These are phyloP conservation scores for Coemansia sp. DNA, from an alignment of 192 early-diverging fungal genomes.

Conservation along the genomic window DNA sequence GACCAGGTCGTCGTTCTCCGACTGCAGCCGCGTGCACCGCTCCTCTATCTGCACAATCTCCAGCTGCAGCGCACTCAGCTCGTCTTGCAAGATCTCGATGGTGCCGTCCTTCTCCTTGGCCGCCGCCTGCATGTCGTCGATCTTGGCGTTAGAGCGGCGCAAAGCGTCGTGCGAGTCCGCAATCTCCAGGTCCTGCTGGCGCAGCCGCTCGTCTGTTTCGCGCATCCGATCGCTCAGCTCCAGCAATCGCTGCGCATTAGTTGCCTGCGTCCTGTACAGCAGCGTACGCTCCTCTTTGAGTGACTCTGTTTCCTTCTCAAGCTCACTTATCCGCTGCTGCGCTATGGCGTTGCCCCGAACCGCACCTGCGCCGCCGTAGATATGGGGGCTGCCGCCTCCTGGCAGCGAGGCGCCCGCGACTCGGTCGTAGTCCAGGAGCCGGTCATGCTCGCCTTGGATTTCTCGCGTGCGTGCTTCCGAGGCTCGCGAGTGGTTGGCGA, in stretches of 20 bases:
- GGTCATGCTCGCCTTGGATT: slow-evolving; percentile 51
- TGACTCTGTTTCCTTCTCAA: slow-evolving; percentile 70
- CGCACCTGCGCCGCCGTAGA: too few relatives aligned
- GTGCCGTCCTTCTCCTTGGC: slow-evolving; percentile 88
- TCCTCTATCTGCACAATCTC: slow-evolving; percentile 82
- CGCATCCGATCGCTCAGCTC: slow-evolving; percentile 80
- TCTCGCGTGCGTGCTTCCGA: slow-evolving; percentile 42
- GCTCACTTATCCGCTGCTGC: slow-evolving; percentile 67
- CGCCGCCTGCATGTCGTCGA: slow-evolving; percentile 40
- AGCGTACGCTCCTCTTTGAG: slow-evolving; percentile 86
- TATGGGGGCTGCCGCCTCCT: too few relatives aligned
- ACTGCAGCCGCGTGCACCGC: slow-evolving; percentile 63
- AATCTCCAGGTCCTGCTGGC: slow-evolving; percentile 58
- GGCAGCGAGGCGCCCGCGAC: not conserved
- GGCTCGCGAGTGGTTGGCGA: slow-evolving; percentile 42
- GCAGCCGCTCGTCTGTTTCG: slow-evolving; percentile 60
- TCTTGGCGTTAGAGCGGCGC: slow-evolving; percentile 32
- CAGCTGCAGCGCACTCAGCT: slow-evolving; percentile 84
- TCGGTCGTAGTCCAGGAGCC: slow-evolving; percentile 40
- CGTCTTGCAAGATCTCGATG: slow-evolving; percentile 93
- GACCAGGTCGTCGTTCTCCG: slow-evolving; percentile 84
- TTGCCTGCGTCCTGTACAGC: slow-evolving; percentile 85
- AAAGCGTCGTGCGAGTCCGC: slow-evolving; percentile 41
- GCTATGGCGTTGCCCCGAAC: slow-evolving; percentile 40
- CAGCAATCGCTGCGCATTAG: slow-evolving; percentile 89